Percentiles rank a stretch among this genome's conserved stretches.
Evolutionary conservation across 2,329 filamentous ascomycete genomes (phyloP).

Genomic region (Fusarium falciforme): DNA sequence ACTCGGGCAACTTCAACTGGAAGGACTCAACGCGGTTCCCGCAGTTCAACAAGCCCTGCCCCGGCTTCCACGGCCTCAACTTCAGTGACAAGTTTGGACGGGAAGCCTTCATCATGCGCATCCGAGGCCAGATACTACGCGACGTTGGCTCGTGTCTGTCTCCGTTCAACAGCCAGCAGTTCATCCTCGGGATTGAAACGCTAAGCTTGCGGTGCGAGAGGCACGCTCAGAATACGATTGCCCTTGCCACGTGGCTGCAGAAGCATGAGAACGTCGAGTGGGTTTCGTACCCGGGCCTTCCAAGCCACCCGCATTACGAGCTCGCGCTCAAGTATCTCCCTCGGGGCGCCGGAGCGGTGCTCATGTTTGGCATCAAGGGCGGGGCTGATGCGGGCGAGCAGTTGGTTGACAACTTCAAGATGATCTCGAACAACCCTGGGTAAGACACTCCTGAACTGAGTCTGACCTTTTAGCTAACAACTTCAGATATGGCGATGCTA

Average conservation of each 20-base stretch:
- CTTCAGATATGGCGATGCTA: constrained; percentile 93
- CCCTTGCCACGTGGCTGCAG: constrained; percentile 83
- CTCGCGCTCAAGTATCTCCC: constrained; percentile 86
- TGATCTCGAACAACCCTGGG: constrained; percentile 77
- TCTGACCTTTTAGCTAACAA: constrained; percentile 53
- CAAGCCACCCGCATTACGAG: constrained; percentile 80
- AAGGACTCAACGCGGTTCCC: constrained; percentile 87
- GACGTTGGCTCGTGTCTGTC: constrained; percentile 86
- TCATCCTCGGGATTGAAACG: constrained; percentile 89
- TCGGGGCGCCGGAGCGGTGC: constrained; percentile 86
- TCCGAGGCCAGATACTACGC: constrained; percentile 87
- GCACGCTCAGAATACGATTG: constrained; percentile 83
- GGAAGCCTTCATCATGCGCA: constrained; percentile 82
- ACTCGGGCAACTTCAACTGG: constrained; percentile 94
- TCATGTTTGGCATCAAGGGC: constrained; percentile 93
- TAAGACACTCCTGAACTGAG: neutral
- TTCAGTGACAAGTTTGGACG: constrained; percentile 92
- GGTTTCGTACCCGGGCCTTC: constrained; percentile 91
- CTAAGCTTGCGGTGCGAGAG: constrained; percentile 85
- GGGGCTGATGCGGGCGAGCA: constrained; percentile 82
- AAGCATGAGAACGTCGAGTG: constrained; percentile 84
- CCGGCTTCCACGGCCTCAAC: constrained; percentile 90
- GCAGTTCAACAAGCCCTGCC: constrained; percentile 86
- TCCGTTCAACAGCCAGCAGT: constrained; percentile 90
- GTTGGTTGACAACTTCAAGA: constrained; percentile 91